These are phyloP conservation scores for Coelastrella sp. DNA, from an alignment of 139 green algal genomes.

Conservation along the genomic window DNA sequence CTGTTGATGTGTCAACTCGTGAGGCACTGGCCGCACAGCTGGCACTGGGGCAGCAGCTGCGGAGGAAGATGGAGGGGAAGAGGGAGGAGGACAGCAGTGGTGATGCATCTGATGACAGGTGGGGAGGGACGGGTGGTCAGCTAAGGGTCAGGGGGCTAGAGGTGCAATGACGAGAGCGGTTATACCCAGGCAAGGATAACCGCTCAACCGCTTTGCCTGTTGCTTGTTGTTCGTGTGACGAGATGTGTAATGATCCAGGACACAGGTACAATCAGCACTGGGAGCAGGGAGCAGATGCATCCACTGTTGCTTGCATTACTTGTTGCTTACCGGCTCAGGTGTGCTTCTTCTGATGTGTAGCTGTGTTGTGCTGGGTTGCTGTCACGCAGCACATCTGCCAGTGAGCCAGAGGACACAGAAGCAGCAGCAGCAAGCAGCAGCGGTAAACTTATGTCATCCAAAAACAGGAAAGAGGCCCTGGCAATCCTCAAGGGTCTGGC, in stretches of 20 bases:
- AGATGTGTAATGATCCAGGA: too few species aligned
- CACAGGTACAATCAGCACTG: too few species aligned
- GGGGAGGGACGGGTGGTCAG: neutral
- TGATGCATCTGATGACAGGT: conserved; percentile 4
- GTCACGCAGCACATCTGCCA: conserved; percentile 49
- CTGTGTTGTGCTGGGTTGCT: neutral
- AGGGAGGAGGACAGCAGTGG: conserved; percentile 16
- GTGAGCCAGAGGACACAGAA: conserved; percentile 54
- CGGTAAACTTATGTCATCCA: conserved; percentile 7
- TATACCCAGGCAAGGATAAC: too few species aligned
- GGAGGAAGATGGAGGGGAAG: conserved; percentile 74
- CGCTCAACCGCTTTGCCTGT: too few species aligned
- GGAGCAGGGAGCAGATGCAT: neutral
- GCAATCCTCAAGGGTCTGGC: conserved; percentile 70
- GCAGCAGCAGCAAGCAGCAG: conserved; percentile 41
- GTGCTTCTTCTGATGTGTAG: neutral
- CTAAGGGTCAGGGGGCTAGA: too few species aligned
- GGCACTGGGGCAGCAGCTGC: conserved; percentile 85
- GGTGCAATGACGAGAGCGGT: too few species aligned
- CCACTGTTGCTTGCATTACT: neutral
- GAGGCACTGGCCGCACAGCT: conserved; percentile 92
- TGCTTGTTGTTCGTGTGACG: too few species aligned
- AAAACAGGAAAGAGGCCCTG: conserved; percentile 67
- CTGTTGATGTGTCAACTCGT: conserved; percentile 75
- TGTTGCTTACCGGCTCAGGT: neutral